Base-by-base conservation (phyloP, 345 rosid genomes). In the Populus simonii region DNA sequence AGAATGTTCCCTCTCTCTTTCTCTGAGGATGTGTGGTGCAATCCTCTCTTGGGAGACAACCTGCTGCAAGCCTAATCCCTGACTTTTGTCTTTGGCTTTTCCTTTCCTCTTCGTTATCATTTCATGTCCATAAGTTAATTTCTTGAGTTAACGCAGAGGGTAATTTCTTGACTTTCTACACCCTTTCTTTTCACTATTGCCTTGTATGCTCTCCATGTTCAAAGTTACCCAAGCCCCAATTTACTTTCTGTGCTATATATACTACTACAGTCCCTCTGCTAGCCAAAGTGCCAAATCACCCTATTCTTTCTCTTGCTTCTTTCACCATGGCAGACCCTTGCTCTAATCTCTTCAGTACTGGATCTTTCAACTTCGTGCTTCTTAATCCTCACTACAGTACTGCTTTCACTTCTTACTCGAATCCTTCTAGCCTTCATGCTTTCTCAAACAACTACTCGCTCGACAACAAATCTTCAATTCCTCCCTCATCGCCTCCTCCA, bases 241-340 rank as follows among this genome's bases (percentile, higher is more conserved):
- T 25, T 5, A 25, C 70, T 27, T 7, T 43, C 47, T 11, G n/a
- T 36, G 6, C 27, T 78, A 38, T 78, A 68, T 55, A 66, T 18
- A 62, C 18, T n/a, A 38, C n/a, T 25, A 31, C 63, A 10, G 5
- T 62, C 63, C 27, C 23, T 20, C 35, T 55, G 17, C 39, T 25
- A 25, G 25, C 23, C 66, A 4, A 27, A 62, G 41, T 20, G 18
- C 22, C 38, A 65, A 33, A 78, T 20, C 63, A 23, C 6, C 5
- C 53, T 47, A 1, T 74, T 6, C 31, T 47, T 53, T 20, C 47
- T 57, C 41, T 36, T 66, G 61, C 49, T 27, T 77, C 43, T 51
- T 35, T 70, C 43, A 51, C 36, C 49, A 87, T 87, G 90, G 72
- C 87, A 63, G 90, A 85, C 74, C 90, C 88, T 65, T 83, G 71